Base-by-base conservation (phyloP, 768 basidiomycete genomes). In the Rhodotorula diobovata region DNA sequence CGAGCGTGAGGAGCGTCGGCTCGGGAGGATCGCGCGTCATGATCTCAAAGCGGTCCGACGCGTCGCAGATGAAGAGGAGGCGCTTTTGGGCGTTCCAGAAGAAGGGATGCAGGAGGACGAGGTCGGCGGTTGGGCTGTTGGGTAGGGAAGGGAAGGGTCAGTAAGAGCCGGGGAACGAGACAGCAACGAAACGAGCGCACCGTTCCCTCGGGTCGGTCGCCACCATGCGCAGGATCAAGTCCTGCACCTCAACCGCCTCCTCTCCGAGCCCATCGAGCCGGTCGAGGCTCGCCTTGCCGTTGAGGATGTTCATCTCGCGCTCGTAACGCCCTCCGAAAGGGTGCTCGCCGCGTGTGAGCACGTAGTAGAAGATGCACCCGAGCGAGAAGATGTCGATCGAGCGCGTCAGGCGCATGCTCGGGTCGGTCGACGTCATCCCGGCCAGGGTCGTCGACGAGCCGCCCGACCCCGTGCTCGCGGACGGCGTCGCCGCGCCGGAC, bases 1-100 rank as follows among this genome's bases (percentile, higher is more conserved):
- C 96, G 28, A 99, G 85, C 20, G 84, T 81, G 21, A 90, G 76
- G 34, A 99, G 84, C 66, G 87, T 85, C 0, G 86, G 84, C 67
- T 95, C 91, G 67, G 87, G 88, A 0, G 94, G 93, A 59, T 95
- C 93, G 41, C 92, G 87, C 75, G 89, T 90, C 92, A 98, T 95
- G 79, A 93, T 93, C 81, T 98, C 96, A 80, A 98, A 99, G 10
- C 94, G 87, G 81, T 98, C 95, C 0, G 93, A 96, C 0, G 93
- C 91, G 73, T 98, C 96, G 80, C 95, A 94, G n/a, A 99, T 83
- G 85, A 99, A 99, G 61, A 86, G 87, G 10, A 99, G 82, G 53
- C 95, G 86, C 67, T 89, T 87, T 15, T 85, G 88, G 0, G 93
- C 82, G 65, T 93, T 88, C 96, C 96, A 99, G 83, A 97, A 99